Percentiles rank a stretch among this genome's conserved stretches.
Conservation (phyloP, 768 basidiomycete genomes). For the Naematelia aurantialba region DNA sequence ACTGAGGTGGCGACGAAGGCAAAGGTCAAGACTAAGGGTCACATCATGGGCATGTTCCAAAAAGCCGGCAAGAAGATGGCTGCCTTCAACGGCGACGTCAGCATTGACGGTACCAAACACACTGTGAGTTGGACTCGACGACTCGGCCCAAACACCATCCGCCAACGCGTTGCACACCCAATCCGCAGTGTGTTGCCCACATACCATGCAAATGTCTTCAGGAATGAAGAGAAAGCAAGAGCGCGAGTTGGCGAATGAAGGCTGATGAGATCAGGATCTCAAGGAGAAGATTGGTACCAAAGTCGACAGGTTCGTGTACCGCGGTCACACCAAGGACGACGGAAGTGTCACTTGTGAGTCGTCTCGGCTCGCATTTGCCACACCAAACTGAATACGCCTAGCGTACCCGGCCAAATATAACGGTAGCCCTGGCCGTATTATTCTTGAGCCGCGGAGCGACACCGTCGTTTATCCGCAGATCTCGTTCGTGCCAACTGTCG, state of each 20-base stretch:
- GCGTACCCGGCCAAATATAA: conserved; percentile 51
- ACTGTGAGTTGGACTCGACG: conserved; percentile 32
- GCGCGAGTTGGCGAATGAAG: neutral
- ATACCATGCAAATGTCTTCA: too few species aligned
- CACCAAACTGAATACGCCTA: conserved; percentile 7
- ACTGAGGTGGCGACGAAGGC: conserved; percentile 40
- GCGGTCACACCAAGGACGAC: conserved; percentile 48
- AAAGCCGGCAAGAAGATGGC: conserved; percentile 50
- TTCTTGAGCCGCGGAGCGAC: conserved; percentile 39
- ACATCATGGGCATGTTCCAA: conserved; percentile 46
- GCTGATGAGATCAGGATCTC: neutral
- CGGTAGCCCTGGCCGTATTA: conserved; percentile 48
- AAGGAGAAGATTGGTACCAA: conserved; percentile 45
- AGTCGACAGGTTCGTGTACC: conserved; percentile 49
- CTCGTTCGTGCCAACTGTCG: conserved; percentile 43
- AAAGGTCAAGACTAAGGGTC: conserved; percentile 47
- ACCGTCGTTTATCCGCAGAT: conserved; percentile 28
- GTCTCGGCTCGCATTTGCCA: neutral
- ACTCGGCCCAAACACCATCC: neutral
- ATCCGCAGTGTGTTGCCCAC: too few species aligned
- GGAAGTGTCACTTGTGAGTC: conserved; percentile 42
- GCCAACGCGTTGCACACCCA: too few species aligned
- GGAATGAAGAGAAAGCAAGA: too few species aligned
- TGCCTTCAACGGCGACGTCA: conserved; percentile 50
- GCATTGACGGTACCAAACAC: conserved; percentile 49